A percentile compares a stretch with the other conserved stretches of the same genome.
Conservation (phyloP, 2,329 filamentous ascomycete genomes). For the Intubia oerlemansii region DNA sequence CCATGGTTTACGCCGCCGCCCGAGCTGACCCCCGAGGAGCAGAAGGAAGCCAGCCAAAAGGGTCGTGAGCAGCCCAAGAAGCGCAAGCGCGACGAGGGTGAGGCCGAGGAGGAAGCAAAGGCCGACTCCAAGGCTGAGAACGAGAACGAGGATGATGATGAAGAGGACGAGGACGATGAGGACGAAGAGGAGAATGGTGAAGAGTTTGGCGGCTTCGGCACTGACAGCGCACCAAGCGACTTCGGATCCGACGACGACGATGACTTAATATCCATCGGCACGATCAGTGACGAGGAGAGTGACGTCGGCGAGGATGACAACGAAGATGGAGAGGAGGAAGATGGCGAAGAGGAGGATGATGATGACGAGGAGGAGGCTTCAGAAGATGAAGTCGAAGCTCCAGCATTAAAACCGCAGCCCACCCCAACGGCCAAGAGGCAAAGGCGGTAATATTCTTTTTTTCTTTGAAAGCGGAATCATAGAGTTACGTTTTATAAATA, state of each 20-base stretch:
- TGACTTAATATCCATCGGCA: conserved; percentile 9
- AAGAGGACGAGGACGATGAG: conserved; percentile 28
- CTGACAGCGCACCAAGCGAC: conserved; percentile 16
- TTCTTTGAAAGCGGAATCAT: no score
- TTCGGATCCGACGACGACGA: conserved; percentile 6
- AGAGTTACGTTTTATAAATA: no score
- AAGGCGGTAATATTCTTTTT: conserved; percentile 1
- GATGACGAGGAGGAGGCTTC: neutral
- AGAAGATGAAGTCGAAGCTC: conserved; percentile 1
- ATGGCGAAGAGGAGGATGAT: conserved; percentile 1
- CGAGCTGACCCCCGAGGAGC: conserved; percentile 27
- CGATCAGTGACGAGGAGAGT: conserved; percentile 7
- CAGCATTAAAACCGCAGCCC: conserved; percentile 1
- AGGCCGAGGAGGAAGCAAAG: no score
- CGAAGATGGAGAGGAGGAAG: conserved; percentile 1
- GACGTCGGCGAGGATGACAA: conserved; percentile 4
- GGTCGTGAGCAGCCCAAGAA: conserved; percentile 75
- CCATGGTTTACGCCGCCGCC: conserved; percentile 89
- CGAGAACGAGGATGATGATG: conserved; percentile 34
- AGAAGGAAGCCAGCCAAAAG: conserved; percentile 24
- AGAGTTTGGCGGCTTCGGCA: conserved; percentile 28
- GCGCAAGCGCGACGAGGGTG: conserved; percentile 40
- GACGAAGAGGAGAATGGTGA: conserved; percentile 47
- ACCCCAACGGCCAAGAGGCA: conserved; percentile 3
- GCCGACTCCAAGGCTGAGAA: conserved; percentile 9